phyloP scores from a whole-genome alignment of 345 rosid species.

The Hirschfeldia incana region DNA sequence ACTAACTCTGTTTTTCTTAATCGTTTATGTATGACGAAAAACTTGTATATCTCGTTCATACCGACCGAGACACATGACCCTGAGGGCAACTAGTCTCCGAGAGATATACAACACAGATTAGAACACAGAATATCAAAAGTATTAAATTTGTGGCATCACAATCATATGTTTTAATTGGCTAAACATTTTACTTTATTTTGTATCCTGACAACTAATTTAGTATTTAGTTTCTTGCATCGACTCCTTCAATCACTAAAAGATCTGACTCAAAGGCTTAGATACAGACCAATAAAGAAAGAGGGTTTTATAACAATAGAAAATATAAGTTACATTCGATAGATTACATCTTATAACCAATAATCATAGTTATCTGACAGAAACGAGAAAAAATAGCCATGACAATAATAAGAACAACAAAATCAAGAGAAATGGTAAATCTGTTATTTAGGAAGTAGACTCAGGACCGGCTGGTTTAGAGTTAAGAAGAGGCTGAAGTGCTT shows the following conservation, averaged over 20 bases:
- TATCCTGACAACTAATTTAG: not conserved
- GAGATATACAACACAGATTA: not conserved
- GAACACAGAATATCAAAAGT: not conserved
- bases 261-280: not conserved
- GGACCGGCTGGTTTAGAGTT: constrained; percentile 69
- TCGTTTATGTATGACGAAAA: not conserved
- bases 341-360: constrained; percentile 22
- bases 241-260: not conserved
- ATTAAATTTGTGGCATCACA: not conserved
- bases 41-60: not conserved
- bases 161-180: not conserved
- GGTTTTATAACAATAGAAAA: not conserved
- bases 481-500: constrained; percentile 95
- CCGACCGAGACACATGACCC: not conserved
- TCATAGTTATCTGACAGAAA: constrained; percentile 12
- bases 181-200: not conserved
- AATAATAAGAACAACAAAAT: constrained; percentile 18
- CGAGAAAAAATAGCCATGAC: constrained; percentile 1
- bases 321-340: not conserved
- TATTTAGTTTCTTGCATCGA: not conserved
- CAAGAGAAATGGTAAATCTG: constrained; percentile 15
- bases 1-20: not conserved
- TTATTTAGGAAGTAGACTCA: constrained; percentile 45
- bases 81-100: not conserved
- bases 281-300: not conserved